phyloP scores from a whole-genome alignment of 2,329 filamentous ascomycete species.

The Ploettnerulaceae sp. region DNA sequence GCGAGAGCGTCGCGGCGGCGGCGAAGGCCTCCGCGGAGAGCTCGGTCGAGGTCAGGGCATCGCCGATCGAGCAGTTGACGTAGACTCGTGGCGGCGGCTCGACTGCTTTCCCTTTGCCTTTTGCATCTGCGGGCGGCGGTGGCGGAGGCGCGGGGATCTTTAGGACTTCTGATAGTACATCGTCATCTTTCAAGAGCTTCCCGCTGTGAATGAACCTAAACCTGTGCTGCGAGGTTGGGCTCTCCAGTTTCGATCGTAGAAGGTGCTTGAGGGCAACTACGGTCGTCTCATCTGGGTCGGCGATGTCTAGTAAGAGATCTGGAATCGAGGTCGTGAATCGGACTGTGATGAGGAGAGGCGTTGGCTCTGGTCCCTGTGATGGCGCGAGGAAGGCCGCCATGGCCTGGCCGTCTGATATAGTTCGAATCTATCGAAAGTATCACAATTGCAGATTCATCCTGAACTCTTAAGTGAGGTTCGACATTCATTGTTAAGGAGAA shows the following conservation, averaged over 20 bases:
- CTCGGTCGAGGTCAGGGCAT: conserved; percentile 63
- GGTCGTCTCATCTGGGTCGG: conserved; percentile 62
- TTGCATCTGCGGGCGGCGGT: conserved; percentile 36
- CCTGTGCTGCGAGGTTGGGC: conserved; percentile 58
- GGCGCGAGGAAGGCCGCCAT: conserved; percentile 8
- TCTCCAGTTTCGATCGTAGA: conserved; percentile 67
- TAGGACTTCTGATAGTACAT: conserved; percentile 63
- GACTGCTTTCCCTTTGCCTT: conserved; percentile 65
- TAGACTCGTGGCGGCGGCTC: conserved; percentile 59
- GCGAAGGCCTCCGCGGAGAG: conserved; percentile 58
- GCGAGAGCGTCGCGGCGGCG: conserved; percentile 19
- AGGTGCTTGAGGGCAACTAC: conserved; percentile 75
- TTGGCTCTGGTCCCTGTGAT: not conserved
- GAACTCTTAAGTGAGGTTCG: too few species aligned
- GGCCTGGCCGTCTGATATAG: too few species aligned
- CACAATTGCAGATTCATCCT: too few species aligned
- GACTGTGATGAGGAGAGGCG: conserved; percentile 69
- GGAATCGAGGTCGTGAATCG: conserved; percentile 84
- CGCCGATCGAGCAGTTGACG: conserved; percentile 89
- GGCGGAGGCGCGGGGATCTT: conserved; percentile 56
- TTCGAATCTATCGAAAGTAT: too few species aligned
- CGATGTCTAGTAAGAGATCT: conserved; percentile 75
- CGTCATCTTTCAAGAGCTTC: conserved; percentile 72
- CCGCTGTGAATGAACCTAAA: conserved; percentile 88
- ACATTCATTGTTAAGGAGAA: too few species aligned